phyloP scores from a whole-genome alignment of 345 rosid species.

The Corchorus capsularis region DNA sequence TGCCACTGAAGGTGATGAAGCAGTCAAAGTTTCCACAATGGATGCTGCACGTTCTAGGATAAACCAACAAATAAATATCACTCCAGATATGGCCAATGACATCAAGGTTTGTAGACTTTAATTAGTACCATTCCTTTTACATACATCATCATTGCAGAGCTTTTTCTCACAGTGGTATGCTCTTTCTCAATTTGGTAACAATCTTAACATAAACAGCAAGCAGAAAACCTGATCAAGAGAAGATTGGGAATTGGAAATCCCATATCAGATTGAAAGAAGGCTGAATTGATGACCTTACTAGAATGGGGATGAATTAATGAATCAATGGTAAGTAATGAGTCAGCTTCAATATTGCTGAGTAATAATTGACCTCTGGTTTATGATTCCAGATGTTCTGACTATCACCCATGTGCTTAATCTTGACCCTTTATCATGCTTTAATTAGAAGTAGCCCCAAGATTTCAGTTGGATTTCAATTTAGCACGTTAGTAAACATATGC shows the following conservation, averaged over 20 bases:
- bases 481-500: not conserved
- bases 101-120: constrained; percentile 65
- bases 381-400: not conserved
- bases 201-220: constrained; percentile 54
- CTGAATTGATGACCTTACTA: constrained; percentile 76
- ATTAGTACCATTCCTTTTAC: not conserved
- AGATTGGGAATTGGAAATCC: constrained; percentile 85
- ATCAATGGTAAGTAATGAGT: constrained; percentile 59
- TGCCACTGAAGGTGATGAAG: constrained; percentile 82
- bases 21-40: constrained; percentile 87
- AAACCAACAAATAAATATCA: constrained; percentile 78
- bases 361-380: not conserved
- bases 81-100: constrained; percentile 77
- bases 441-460: not conserved
- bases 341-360: not conserved
- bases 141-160: not conserved
- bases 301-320: constrained; percentile 96
- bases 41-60: constrained; percentile 97
- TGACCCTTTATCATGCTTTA: not conserved
- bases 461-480: not conserved
- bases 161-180: not conserved
- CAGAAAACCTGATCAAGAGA: constrained; percentile 92
- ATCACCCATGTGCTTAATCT: not conserved
- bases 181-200: not conserved
- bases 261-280: constrained; percentile 68